Evolutionary conservation across 2,329 filamentous ascomycete species (phyloP).

Genomic region (Colletotrichum musae): DNA sequence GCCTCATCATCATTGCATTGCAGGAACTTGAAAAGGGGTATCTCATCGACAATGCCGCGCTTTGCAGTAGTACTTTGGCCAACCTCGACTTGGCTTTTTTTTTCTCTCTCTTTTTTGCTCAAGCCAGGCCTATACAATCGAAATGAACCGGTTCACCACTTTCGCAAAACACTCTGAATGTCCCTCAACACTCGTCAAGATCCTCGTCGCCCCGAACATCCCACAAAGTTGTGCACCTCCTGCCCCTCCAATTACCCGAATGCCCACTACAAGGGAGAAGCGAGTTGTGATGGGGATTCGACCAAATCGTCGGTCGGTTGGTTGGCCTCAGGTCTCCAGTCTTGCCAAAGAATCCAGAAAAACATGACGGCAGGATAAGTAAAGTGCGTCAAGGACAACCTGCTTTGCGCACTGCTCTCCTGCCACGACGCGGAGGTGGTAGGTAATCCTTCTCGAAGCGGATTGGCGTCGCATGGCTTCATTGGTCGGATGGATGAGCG

Average conservation of each 20-base stretch:
- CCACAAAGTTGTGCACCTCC: too few relatives aligned
- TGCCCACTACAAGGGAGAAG: too few relatives aligned
- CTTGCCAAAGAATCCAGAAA: background rate
- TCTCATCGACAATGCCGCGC: background rate
- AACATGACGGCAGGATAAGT: background rate
- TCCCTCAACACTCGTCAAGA: too few relatives aligned
- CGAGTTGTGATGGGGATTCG: too few relatives aligned
- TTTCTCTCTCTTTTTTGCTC: background rate
- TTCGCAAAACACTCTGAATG: too few relatives aligned
- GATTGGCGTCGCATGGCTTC: slow-evolving; percentile 28
- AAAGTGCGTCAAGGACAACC: background rate
- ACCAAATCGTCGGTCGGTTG: too few relatives aligned
- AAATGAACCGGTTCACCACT: too few relatives aligned
- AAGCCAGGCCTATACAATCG: background rate
- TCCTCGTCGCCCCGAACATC: too few relatives aligned
- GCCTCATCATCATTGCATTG: background rate
- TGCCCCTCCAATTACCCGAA: too few relatives aligned
- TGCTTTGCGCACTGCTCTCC: slow-evolving; percentile 6
- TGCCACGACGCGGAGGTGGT: slow-evolving; percentile 28
- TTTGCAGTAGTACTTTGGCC: background rate
- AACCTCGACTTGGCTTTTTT: background rate
- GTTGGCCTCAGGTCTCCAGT: too few relatives aligned
- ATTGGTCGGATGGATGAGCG: slow-evolving; percentile 27
- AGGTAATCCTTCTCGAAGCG: slow-evolving; percentile 27
- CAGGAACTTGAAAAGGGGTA: background rate